Base-by-base conservation (phyloP, 495 filamentous ascomycete species). In the Lichina pygmaea region DNA sequence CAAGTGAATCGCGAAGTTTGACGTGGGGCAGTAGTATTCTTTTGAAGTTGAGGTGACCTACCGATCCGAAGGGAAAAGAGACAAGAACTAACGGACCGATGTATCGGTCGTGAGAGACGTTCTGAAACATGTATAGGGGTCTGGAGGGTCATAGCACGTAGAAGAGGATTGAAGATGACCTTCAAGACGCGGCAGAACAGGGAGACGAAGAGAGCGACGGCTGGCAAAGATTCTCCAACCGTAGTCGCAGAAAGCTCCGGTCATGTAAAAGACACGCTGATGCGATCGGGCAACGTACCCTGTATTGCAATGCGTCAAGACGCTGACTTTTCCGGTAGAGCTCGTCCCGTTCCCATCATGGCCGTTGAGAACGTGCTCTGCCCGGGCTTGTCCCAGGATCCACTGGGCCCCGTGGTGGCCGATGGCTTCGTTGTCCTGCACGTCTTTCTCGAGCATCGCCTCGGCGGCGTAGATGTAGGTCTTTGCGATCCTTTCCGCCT, bases 221-320 rank as follows among this genome's bases (percentile, higher is more conserved):
- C 42, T 32, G 16, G 7, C 34, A 36, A 33, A 43, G 11, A 39
- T 39, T 6, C 1, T 24, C 24, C 24, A 24, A 24, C 2, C 24
- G 24, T 4, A 15, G 6, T 39, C 1, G 36, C 36, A 11, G 5
- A 11, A 2, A 11, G 36, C 6, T 11, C 36, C 11, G 36, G 10
- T 5, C 36, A 15, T 39, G 36, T 3, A 39, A 39, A 39, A 15
- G 24, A 24, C 24, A 24, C 24, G 24, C 24, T 24, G 24, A 24
- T 24, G 24, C 11, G 36, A 39, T 39, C 3, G 31, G 1, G 42
- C 10, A 17, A 12, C 16, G 42, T 65, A 83, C 71, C 89, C 91
- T 3, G 89, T 95, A 58, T 97, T 97, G 62, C 89, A 97, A 60
- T 97, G 89, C 17, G 89, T 97, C 50, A 97, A 57, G 33, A 95